Evolutionary conservation across 768 basidiomycete genomes (phyloP), one percentile per base, ranked within the genome.

Genomic region (Neoboletus brunneissimus): DNA sequence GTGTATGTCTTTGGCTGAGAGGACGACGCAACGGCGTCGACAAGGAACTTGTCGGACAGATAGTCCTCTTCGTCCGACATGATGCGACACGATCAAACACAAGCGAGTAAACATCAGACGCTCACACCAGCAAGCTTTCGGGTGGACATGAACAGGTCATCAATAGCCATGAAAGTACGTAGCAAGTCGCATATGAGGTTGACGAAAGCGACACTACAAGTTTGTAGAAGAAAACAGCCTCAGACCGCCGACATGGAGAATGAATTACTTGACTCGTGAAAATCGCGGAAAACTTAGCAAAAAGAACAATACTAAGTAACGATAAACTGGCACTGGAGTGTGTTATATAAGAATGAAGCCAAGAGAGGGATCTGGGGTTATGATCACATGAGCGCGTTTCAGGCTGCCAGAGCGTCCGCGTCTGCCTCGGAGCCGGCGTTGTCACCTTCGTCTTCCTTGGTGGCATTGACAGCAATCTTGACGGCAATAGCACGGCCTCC

Each of bases 391-490:
- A 52, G 47, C 44, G 53, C 55, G 52, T 51, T 75, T 62, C n/a
- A 65, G 54, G 52, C 62, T 11, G 63, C 63, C 43, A 64, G 64
- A 54, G 72, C 66, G 32, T 50, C 35, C 9, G 13, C 37, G 37
- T 72, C 68, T 44, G 59, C 72, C 51, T 76, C 76, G 37, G 55
- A 59, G 42, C 53, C 69, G 20, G 61, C 71, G n/a, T 67, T 65
- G 50, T 76, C 81, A 35, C 69, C 74, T 40, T 80, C 82, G 53
- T 87, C 85, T 56, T 82, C 81, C 58, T 79, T 82, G 67, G 82
- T 79, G 51, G 88, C 79, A 76, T 96, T 93, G 74, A 98, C 92
- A 51, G 96, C 96, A 62, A 99, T 81, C 81, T 97, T 98, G 78
- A 98, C 91, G 59, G 89, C 90, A 69, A 99, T 87, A 61, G 81